Base-by-base conservation (phyloP, 176 grass and related monocot species). In the Zizania latifolia region DNA sequence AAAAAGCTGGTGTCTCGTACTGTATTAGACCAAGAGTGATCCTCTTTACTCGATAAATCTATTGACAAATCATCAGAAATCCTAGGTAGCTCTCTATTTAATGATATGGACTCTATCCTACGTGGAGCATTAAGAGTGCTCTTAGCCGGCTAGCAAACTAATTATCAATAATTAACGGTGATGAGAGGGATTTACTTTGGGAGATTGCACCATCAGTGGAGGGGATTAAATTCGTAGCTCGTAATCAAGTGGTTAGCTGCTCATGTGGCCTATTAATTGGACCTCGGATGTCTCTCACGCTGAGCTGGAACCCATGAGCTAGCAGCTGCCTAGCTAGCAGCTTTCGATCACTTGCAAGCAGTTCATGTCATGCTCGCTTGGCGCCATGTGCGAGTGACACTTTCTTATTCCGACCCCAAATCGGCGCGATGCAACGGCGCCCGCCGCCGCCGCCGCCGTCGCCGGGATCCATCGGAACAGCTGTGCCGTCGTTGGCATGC, bases 261-360 rank as follows among this genome's bases (percentile, higher is more conserved):
- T 88, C 81, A 88, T 83, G 86, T 88, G 86, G 75, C 34, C 75
- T 69, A 79, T 83, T 88, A 79, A 88, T 87, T 74, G 71, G 82
- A 70, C 78, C 83, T 92, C 77, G 82, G 89, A 82, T 74, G 68
- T 79, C 48, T 88, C 82, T 84, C 72, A 65, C 22, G 68, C 46
- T 30, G 86, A 92, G 86, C 89, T 88, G 89, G 82, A 92, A 85
- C 32, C 71, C 82, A 92, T 79, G 74, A 88, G 86, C 29, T 4
- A 5, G 70, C 19, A 22, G 19, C n/a, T n/a, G 12, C 10, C n/a
- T 9, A 53, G 48, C 48, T 53, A 45, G n/a, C 7, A 10, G 8
- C 37, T 38, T 7, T n/a, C 16, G n/a, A 21, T 17, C 19, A 53
- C n/a, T 53, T 22, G n/a, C n/a, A n/a, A n/a, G n/a, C n/a, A 72